phyloP scores from a whole-genome alignment of 139 green algal species.

The Picochlorum costavermella region DNA sequence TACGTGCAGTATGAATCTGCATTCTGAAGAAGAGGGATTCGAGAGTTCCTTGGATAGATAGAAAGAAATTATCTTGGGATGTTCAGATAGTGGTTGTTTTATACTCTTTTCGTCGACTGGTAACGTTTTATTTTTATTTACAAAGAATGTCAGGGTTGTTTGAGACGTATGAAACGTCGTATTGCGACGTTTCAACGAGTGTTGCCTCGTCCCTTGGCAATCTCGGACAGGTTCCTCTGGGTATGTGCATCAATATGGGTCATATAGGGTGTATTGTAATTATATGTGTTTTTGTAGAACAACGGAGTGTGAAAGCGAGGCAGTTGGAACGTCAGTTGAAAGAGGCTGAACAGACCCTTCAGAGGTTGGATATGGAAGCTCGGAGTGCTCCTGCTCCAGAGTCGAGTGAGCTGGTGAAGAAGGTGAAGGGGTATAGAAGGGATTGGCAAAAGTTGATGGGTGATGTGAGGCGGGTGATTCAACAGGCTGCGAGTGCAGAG shows the following conservation, averaged over 20 bases:
- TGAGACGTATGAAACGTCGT: not conserved
- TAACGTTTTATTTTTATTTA: not conserved
- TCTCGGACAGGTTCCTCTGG: slow-evolving; percentile 34
- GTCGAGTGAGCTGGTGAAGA: slow-evolving; percentile 48
- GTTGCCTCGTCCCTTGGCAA: slow-evolving; percentile 49
- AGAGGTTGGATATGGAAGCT: slow-evolving; percentile 93
- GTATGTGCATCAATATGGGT: slow-evolving; percentile 21
- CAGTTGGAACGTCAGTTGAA: slow-evolving; percentile 71
- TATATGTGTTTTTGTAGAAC: slow-evolving; percentile 40
- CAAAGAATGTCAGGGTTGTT: not conserved
- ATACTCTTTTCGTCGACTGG: no score
- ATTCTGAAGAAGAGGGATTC: no score
- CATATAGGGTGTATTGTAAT: no score
- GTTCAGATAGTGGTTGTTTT: no score
- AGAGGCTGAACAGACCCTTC: slow-evolving; percentile 80
- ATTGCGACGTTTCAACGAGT: slow-evolving; percentile 28
- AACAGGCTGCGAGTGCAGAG: not conserved
- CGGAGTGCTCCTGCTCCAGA: slow-evolving; percentile 61
- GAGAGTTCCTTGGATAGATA: no score
- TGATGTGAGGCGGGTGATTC: slow-evolving; percentile 26
- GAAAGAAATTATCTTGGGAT: no score
- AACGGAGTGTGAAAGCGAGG: slow-evolving; percentile 38
- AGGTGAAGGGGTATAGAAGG: slow-evolving; percentile 84
- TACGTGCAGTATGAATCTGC: no score
- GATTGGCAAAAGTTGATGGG: slow-evolving; percentile 62